phyloP scores from a whole-genome alignment of 352 stramenopile species.

The Pythium dissimile region DNA sequence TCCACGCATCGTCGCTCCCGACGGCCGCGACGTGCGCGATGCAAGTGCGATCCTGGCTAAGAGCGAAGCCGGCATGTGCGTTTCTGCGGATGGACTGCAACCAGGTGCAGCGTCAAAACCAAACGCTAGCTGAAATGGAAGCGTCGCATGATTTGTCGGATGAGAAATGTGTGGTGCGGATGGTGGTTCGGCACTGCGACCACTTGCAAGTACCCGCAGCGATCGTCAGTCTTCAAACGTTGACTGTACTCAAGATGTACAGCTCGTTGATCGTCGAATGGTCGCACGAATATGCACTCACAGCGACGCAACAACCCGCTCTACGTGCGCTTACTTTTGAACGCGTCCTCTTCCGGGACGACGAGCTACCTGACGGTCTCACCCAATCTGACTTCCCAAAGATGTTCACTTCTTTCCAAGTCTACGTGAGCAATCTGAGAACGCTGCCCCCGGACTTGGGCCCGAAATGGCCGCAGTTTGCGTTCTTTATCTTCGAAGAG shows the following conservation, averaged over 20 bases:
- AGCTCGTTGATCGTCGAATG: conserved; percentile 17
- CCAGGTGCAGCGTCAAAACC: not conserved
- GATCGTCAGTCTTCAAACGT: not conserved
- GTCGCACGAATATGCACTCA: conserved; percentile 12
- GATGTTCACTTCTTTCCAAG: not conserved
- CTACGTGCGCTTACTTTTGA: conserved; percentile 10
- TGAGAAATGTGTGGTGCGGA: not conserved
- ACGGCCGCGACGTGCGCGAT: not conserved
- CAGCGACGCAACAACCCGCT: not conserved
- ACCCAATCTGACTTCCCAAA: conserved; percentile 8
- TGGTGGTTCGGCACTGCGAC: not conserved
- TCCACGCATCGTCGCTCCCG: not conserved
- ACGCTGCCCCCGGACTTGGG: not conserved
- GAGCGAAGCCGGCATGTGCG: conserved; percentile 3
- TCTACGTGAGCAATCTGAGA: conserved; percentile 6
- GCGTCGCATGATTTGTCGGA: not conserved
- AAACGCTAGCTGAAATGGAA: not conserved
- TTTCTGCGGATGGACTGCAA: conserved; percentile 11
- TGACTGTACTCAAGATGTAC: conserved; percentile 20
- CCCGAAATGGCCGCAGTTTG: not conserved
- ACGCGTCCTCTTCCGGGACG: conserved; percentile 1
- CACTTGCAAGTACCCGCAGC: conserved; percentile 1
- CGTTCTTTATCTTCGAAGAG: conserved; percentile 1
- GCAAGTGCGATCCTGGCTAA: conserved; percentile 12
- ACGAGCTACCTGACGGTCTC: conserved; percentile 9